Base-by-base conservation (phyloP, 1,139 yeast genomes). In the Diutina ranongensis region DNA sequence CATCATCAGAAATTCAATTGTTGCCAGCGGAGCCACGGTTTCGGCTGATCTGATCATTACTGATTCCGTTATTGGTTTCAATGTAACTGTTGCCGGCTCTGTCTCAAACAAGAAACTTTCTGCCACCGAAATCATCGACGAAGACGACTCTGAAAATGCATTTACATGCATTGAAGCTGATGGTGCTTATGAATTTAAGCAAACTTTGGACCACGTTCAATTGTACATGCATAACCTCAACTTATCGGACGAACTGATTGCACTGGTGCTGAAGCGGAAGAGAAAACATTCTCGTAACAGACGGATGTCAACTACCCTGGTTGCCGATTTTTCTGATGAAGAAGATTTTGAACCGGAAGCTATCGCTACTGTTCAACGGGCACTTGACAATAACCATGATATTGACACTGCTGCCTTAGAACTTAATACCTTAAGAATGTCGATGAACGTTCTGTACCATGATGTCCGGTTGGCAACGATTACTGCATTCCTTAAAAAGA, bases 381-480 rank as follows among this genome's bases (percentile, higher is more conserved):
- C 98, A 0, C 76, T 92, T 61, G 92, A 84, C 54, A 84, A 89
- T 57, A 84, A 87, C 58, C 98, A 92, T 62, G 94, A 85, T 56
- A 72, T 87, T 50, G 97, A 92, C 58, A 89, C 95, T 12, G 97
- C 98, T 0, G 68, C 87, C 54, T 68, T 94, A 52, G 98, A 92
- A 63, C 74, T 92, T 57, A 89, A 89, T 59, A 92, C 98, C 0
- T 72, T 94, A 57, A 77, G 97, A 64, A 92, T 94, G 98, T 85
- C 96, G 53, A 83, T 89, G 92, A 88, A 92, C 60, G 97, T 88
- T 13, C 76, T 94, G 0, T 92, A 92, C 61, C 94, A 86, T 57
- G 96, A 89, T 58, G 97, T 92, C 13, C 77, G 97, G 59, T 63
- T 68, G 35, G 95, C 95, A 5, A 87, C 96, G 0, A 69, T 80